Conservation (phyloP, 2,329 filamentous ascomycete species). For the Chaetomium strumarium region DNA sequence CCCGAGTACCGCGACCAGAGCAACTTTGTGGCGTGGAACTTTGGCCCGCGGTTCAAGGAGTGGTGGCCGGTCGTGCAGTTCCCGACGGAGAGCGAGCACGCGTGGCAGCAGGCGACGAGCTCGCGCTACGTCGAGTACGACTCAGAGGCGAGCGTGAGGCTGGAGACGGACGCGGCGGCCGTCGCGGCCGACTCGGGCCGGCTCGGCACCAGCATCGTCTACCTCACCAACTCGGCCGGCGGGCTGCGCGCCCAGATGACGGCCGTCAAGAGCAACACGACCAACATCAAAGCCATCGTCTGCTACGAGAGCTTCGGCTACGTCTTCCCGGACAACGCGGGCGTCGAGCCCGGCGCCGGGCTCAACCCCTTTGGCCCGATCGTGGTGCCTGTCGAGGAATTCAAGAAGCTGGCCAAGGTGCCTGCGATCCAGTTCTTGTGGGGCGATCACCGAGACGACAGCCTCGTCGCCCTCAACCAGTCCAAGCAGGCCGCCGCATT, state of each 20-base stretch:
- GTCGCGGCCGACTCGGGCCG: slow-evolving; percentile 31
- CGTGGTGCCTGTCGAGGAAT: slow-evolving; percentile 23
- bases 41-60: slow-evolving; percentile 28
- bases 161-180: slow-evolving; percentile 32
- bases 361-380: slow-evolving; percentile 23
- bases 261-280: slow-evolving; percentile 30
- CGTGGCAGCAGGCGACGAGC: slow-evolving; percentile 32
- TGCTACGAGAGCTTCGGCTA: slow-evolving; percentile 27
- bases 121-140: slow-evolving; percentile 34
- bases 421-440: slow-evolving; percentile 26
- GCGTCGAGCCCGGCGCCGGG: slow-evolving; percentile 2
- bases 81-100: slow-evolving; percentile 27
- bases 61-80: slow-evolving; percentile 34
- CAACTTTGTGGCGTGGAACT: slow-evolving; percentile 34
- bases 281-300: slow-evolving; percentile 34
- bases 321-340: slow-evolving; percentile 24
- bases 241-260: slow-evolving; percentile 32
- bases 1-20: slow-evolving; percentile 31
- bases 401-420: slow-evolving; percentile 25
- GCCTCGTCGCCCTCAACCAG: slow-evolving; percentile 13
- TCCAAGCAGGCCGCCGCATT: slow-evolving; percentile 19
- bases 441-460: slow-evolving; percentile 26
- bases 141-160: slow-evolving; percentile 28
- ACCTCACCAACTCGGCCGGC: slow-evolving; percentile 32
- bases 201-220: slow-evolving; percentile 28